phyloP scores from a whole-genome alignment of 129 eudicot species.

The Escallonia herrerae region DNA sequence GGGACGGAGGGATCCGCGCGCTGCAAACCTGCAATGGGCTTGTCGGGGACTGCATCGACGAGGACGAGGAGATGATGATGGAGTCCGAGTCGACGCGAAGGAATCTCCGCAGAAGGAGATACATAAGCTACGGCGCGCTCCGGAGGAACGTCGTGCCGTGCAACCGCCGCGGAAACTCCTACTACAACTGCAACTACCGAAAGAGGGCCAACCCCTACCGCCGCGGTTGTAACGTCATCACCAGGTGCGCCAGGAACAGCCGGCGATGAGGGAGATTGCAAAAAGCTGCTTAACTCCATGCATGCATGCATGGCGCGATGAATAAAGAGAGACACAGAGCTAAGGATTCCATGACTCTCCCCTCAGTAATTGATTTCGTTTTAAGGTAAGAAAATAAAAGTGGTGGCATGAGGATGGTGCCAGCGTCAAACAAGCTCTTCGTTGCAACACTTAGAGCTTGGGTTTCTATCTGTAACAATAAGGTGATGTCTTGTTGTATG shows the following conservation, averaged over 20 bases:
- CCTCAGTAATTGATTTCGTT: background rate
- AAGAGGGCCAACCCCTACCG: slow-evolving; percentile 28
- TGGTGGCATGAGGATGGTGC: no score
- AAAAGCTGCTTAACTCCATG: background rate
- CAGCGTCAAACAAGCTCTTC: no score
- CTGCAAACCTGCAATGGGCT: slow-evolving; percentile 1
- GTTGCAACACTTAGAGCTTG: no score
- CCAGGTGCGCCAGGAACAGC: slow-evolving; percentile 28
- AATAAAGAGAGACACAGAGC: background rate
- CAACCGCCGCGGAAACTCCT: slow-evolving; percentile 31
- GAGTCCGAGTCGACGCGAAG: slow-evolving; percentile 29
- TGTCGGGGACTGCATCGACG: slow-evolving; percentile 28
- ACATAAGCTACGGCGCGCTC: slow-evolving; percentile 38
- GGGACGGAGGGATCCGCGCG: background rate
- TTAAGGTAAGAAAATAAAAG: no score
- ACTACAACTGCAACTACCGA: slow-evolving; percentile 31
- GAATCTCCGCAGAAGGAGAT: background rate
- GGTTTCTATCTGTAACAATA: no score
- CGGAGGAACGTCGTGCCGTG: slow-evolving; percentile 35
- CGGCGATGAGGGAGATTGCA: no score
- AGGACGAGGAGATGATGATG: slow-evolving; percentile 37
- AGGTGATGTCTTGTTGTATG: no score
- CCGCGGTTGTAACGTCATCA: slow-evolving; percentile 33
- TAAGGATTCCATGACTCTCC: background rate
- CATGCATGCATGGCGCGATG: background rate